Conservation (phyloP, 2,329 filamentous ascomycete species). For the Paracamarosporium sp. region DNA sequence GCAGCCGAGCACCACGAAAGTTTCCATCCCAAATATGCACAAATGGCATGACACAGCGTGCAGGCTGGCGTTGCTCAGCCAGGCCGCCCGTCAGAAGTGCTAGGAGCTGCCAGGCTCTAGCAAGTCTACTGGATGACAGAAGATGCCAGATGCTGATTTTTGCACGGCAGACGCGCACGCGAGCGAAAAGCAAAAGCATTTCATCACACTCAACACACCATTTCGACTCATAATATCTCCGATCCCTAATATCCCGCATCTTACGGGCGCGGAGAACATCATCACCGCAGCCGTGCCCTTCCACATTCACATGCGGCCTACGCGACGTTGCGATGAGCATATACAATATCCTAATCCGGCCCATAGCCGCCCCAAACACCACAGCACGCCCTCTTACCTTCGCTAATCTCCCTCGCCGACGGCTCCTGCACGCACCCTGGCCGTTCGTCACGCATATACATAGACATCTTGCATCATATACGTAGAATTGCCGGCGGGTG, state of each 20-base stretch:
- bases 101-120: neutral
- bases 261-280: no score
- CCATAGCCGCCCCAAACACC: conserved; percentile 2
- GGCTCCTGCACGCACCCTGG: conserved; percentile 6
- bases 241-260: no score
- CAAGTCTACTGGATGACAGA: neutral
- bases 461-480: neutral
- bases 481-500: neutral
- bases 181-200: no score
- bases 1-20: neutral
- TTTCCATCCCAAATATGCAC: neutral
- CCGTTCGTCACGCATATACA: neutral
- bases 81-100: neutral
- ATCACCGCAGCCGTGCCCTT: neutral
- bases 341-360: conserved; percentile 15
- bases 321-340: conserved; percentile 8
- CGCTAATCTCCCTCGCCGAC: conserved; percentile 19
- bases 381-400: neutral
- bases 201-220: no score
- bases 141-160: neutral
- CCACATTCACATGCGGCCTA: neutral
- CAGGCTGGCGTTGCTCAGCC: no score
- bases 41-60: neutral
- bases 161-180: no score
- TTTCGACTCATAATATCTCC: no score